phyloP scores from a whole-genome alignment of 768 basidiomycete genomes.

The Naganishia vaughanmartiniae region DNA sequence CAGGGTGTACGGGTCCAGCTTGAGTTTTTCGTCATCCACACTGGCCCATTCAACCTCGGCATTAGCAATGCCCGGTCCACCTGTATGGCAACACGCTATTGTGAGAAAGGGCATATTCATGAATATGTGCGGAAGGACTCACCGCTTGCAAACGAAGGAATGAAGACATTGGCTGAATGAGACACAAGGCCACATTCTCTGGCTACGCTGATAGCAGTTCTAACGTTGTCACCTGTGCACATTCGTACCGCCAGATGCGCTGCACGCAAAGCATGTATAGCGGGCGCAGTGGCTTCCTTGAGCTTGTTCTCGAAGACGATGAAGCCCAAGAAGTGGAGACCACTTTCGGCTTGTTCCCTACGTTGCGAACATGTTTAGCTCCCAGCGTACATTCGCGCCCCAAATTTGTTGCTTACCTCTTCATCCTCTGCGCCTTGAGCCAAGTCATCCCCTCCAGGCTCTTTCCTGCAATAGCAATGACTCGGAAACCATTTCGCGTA shows the following conservation, averaged over 20 bases:
- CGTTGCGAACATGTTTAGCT: neutral
- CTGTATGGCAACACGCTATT: neutral
- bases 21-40: constrained; percentile 80
- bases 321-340: constrained; percentile 83
- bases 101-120: neutral
- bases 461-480: constrained; percentile 97
- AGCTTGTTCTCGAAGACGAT: constrained; percentile 98
- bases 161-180: constrained; percentile 83
- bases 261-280: constrained; percentile 78
- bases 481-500: constrained; percentile 91
- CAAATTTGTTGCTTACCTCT: constrained; percentile 60
- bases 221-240: constrained; percentile 96
- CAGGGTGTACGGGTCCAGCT: constrained; percentile 82
- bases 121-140: constrained; percentile 21
- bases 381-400: neutral
- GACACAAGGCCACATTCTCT: constrained; percentile 86
- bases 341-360: constrained; percentile 91
- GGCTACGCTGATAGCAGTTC: constrained; percentile 95
- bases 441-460: constrained; percentile 88
- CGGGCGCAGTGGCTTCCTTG: constrained; percentile 84
- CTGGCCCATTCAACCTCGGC: constrained; percentile 82
- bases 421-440: constrained; percentile 95
- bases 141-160: constrained; percentile 77
- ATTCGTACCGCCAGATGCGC: constrained; percentile 93
- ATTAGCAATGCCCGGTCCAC: constrained; percentile 17